Evolutionary conservation across 163 green algal genomes (phyloP), one percentile per base, ranked within the genome.

Genomic region (Scenedesmus sp.): DNA sequence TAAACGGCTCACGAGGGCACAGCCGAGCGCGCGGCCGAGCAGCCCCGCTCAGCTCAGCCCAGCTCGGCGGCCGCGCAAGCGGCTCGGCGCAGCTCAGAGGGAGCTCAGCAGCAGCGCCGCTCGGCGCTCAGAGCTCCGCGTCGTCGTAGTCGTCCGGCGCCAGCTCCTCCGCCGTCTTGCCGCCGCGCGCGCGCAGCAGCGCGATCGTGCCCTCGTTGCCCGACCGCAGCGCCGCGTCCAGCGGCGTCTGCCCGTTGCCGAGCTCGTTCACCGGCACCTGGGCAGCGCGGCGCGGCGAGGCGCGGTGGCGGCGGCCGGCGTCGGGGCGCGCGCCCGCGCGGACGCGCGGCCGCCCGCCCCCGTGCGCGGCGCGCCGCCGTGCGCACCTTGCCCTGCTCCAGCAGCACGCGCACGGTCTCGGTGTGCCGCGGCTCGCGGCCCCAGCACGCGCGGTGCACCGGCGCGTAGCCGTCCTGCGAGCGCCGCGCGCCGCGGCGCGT

Each of bases 231-330:
- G 63, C 63, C 9, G 63, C 33, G 20, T 72, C 63, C 6, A 72
- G n/a, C 3, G 63, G 63, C 5, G 63, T 60, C 24, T 20, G 17
- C 20, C 63, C 63, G 4, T 72, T 72, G 10, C 24, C 63, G 11
- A 72, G 9, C 63, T 72, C 63, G 11, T 72, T 72, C n/a, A 58
- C 42, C 56, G 39, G 42, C 22, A 72, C 63, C 63, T 72, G 36
- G n/a, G n/a, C 63, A 72, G 39, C 11, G 28, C 6, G 26, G 13
- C n/a, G n/a, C n/a, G n/a, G n/a, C n/a, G n/a, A n/a, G n/a, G n/a
- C n/a, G n/a, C n/a, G n/a, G n/a, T n/a, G n/a, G n/a, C n/a, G n/a
- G n/a, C n/a, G n/a, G n/a, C n/a, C n/a, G n/a, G n/a, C n/a, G n/a
- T n/a, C n/a, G n/a, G n/a, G n/a, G n/a, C n/a, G n/a, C n/a, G n/a